Evolutionary conservation across 176 grass and related monocot genomes (phyloP).

Genomic region (Areca catechu): DNA sequence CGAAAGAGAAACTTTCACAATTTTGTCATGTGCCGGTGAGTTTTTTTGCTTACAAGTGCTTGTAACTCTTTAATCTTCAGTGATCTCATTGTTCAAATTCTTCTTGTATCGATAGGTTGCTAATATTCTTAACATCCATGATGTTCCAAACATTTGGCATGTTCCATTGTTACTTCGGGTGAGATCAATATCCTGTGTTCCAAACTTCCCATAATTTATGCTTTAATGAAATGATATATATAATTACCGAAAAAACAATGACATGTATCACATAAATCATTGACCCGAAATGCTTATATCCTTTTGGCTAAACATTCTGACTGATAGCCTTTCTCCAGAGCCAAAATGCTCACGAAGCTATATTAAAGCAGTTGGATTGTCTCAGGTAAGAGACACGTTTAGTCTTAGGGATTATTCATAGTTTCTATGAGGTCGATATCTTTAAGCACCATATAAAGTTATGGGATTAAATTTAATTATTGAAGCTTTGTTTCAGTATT

Average conservation of each 20-base stretch:
- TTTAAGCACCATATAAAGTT: no score
- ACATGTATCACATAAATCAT: constrained; percentile 1
- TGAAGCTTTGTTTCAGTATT: constrained; percentile 32
- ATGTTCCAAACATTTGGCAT: constrained; percentile 98
- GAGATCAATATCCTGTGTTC: constrained; percentile 23
- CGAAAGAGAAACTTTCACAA: constrained; percentile 92
- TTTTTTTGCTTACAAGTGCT: constrained; percentile 6
- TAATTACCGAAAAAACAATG: neutral
- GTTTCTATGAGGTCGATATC: no score
- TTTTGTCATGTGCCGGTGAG: constrained; percentile 98
- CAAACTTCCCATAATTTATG: neutral
- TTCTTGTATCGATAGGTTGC: constrained; percentile 45
- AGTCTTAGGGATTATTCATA: neutral
- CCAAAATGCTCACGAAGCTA: constrained; percentile 84
- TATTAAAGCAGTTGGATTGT: constrained; percentile 90
- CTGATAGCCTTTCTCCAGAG: constrained; percentile 47
- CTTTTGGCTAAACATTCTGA: no score
- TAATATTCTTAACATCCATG: constrained; percentile 95
- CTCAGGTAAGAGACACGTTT: constrained; percentile 35
- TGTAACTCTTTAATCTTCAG: neutral
- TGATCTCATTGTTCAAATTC: constrained; percentile 21
- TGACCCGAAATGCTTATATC: no score
- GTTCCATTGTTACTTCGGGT: constrained; percentile 90
- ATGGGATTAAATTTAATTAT: constrained; percentile 1
- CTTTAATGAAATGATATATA: constrained; percentile 10